Conservation (phyloP, 108 stramenopile species). For the Fragilariopsis cylindrus region DNA sequence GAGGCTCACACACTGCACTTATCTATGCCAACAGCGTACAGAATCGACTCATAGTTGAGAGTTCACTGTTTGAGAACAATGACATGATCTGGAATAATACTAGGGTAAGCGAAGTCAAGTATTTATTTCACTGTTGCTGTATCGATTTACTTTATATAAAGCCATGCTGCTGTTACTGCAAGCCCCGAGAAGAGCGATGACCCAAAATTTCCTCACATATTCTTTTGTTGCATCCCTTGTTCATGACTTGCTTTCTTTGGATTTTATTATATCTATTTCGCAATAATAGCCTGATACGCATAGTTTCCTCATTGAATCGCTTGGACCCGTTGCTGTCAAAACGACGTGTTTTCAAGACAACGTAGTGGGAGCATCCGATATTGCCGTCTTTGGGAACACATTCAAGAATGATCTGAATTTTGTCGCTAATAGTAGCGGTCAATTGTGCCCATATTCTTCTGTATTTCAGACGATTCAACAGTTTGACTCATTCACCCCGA, state of each 20-base stretch:
- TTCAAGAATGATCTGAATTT: slow-evolving; percentile 26
- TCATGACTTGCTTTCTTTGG: not conserved
- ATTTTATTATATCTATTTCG: not conserved
- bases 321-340: slow-evolving; percentile 34
- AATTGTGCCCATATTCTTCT: slow-evolving; percentile 29
- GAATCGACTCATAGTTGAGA: slow-evolving; percentile 28
- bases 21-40: slow-evolving; percentile 41
- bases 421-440: slow-evolving; percentile 25
- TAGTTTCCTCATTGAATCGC: slow-evolving; percentile 42
- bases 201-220: no score
- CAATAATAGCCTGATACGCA: slow-evolving; percentile 20
- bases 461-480: slow-evolving; percentile 35
- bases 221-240: not conserved
- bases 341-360: slow-evolving; percentile 43
- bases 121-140: not conserved
- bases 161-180: no score
- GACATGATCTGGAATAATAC: slow-evolving; percentile 41
- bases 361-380: slow-evolving; percentile 36
- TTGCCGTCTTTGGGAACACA: slow-evolving; percentile 31
- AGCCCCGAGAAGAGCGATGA: no score
- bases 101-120: slow-evolving; percentile 6
- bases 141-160: no score
- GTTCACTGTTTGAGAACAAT: slow-evolving; percentile 34
- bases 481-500: slow-evolving; percentile 37
- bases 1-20: slow-evolving; percentile 32